phyloP scores from a whole-genome alignment of 805 yeast genomes.

The Saccharomycopsis olivae region DNA sequence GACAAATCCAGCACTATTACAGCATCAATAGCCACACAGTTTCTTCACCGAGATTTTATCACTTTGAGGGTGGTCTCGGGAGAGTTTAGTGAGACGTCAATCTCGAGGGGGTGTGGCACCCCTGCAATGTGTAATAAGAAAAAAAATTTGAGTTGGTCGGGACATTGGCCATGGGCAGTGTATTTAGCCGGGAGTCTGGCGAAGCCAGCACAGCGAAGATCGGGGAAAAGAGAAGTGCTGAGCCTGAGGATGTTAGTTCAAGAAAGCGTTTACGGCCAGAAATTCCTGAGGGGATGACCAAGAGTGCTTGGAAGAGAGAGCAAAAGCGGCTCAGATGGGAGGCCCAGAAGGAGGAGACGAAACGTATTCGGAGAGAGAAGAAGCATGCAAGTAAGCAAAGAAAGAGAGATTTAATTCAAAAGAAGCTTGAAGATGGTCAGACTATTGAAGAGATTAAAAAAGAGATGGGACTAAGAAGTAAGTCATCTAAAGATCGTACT shows the following conservation, averaged over 20 bases:
- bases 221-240: background rate
- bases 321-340: slow-evolving; percentile 51
- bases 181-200: no score
- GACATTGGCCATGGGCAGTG: no score
- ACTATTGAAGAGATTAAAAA: slow-evolving; percentile 25
- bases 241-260: background rate
- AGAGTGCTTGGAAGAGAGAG: slow-evolving; percentile 70
- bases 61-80: no score
- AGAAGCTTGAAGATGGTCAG: slow-evolving; percentile 29
- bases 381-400: slow-evolving; percentile 34
- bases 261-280: slow-evolving; percentile 1
- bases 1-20: no score
- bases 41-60: no score
- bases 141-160: no score
- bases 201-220: no score
- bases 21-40: no score
- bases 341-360: slow-evolving; percentile 50
- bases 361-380: slow-evolving; percentile 43
- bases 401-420: slow-evolving; percentile 30
- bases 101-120: no score
- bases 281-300: slow-evolving; percentile 85
- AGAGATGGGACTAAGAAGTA: slow-evolving; percentile 25
- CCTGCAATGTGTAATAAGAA: no score
- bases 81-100: no score
- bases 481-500: slow-evolving; percentile 23